These are phyloP conservation scores for Papiliotrema terrestris DNA, from an alignment of 1,284 basidiomycete genomes.

Conservation along the genomic window DNA sequence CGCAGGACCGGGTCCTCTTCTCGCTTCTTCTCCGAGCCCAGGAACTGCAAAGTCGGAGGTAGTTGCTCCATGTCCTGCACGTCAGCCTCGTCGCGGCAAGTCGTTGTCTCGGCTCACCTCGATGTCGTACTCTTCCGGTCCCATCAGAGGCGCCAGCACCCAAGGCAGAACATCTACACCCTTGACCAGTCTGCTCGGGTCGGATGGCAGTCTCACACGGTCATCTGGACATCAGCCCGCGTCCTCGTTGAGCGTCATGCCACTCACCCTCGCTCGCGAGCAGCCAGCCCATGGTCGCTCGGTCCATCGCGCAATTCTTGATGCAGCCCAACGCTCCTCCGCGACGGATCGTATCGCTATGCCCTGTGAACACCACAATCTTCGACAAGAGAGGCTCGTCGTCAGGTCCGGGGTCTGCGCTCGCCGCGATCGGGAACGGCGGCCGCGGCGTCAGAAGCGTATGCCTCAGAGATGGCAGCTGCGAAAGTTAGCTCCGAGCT, in stretches of 20 bases:
- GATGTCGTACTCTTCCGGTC: constrained; percentile 87
- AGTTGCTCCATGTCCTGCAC: constrained; percentile 81
- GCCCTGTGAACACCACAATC: constrained; percentile 81
- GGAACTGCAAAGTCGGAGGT: constrained; percentile 79
- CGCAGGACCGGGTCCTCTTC: constrained; percentile 78
- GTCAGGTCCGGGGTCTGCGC: constrained; percentile 25
- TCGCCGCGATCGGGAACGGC: constrained; percentile 40
- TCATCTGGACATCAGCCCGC: constrained; percentile 25
- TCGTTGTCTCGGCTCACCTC: constrained; percentile 57
- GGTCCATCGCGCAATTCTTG: constrained; percentile 56
- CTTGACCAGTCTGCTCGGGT: constrained; percentile 55
- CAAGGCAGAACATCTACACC: constrained; percentile 79
- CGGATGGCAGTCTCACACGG: constrained; percentile 43
- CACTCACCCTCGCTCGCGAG: constrained; percentile 42
- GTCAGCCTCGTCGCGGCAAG: background rate
- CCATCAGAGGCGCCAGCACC: constrained; percentile 85
- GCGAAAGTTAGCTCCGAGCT: constrained; percentile 5
- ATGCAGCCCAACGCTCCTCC: constrained; percentile 80
- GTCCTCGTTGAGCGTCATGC: background rate
- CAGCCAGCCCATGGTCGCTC: constrained; percentile 43
- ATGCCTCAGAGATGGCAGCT: constrained; percentile 41
- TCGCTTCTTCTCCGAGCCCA: constrained; percentile 76
- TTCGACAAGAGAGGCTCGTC: constrained; percentile 76
- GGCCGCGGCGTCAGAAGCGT: constrained; percentile 43
- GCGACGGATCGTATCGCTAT: constrained; percentile 75